Percentiles rank a stretch among this genome's conserved stretches.
These are phyloP conservation scores for Agroathelia rolfsii DNA, from an alignment of 1,284 basidiomycete genomes.

Conservation along the genomic window DNA sequence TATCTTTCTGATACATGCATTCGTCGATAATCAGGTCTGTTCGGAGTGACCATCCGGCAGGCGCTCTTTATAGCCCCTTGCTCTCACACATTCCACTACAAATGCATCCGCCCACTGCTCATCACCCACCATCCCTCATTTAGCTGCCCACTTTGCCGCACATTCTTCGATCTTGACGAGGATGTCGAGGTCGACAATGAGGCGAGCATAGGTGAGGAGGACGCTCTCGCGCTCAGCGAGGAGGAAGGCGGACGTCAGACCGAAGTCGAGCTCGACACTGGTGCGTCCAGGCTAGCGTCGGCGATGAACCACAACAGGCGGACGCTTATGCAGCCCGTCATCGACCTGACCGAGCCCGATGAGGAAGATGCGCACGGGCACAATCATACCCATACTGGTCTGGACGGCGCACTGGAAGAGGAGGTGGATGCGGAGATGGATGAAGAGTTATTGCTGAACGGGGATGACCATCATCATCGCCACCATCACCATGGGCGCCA, in stretches of 20 bases:
- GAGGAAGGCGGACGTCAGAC: conserved; percentile 39
- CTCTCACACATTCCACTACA: conserved; percentile 97
- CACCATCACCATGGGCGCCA: too few relatives aligned
- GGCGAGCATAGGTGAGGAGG: conserved; percentile 16
- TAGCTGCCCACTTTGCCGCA: conserved; percentile 89
- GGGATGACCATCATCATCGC: too few relatives aligned
- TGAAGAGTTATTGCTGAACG: too few relatives aligned
- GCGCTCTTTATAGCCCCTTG: conserved; percentile 95
- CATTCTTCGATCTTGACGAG: conserved; percentile 90
- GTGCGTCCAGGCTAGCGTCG: conserved; percentile 13
- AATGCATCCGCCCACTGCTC: conserved; percentile 91
- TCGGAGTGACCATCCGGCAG: conserved; percentile 90
- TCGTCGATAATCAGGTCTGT: conserved; percentile 49
- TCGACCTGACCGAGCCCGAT: conserved; percentile 8
- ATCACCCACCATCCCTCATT: conserved; percentile 87
- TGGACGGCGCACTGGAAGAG: too few relatives aligned
- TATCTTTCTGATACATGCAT: conserved; percentile 5
- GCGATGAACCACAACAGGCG: conserved; percentile 17
- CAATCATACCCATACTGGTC: too few relatives aligned
- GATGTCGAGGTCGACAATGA: conserved; percentile 80
- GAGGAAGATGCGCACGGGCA: conserved; percentile 14
- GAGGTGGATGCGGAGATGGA: too few relatives aligned
- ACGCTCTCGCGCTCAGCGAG: conserved; percentile 18
- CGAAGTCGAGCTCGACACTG: conserved; percentile 41
- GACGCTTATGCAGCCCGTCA: conserved; percentile 7